Base-by-base conservation (phyloP, 495 filamentous ascomycete species). In the Cercophora samala region DNA sequence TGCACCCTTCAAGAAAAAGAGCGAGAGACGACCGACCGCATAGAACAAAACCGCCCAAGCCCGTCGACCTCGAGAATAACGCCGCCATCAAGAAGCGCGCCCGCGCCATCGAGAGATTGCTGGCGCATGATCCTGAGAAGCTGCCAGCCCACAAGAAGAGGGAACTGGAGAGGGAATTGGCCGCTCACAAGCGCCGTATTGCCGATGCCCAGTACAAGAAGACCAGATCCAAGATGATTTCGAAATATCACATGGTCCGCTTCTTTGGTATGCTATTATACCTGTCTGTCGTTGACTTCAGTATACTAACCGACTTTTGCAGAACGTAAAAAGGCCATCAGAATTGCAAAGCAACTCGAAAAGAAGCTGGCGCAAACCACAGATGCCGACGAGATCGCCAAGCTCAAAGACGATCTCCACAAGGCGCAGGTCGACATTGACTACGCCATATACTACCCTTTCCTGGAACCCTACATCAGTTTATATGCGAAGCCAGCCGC, bases 241-340 rank as follows among this genome's bases (percentile, higher is more conserved):
- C 83, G 74, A 92, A 88, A 72, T 99, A 97, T 74, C 94, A 97
- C 74, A 97, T 95, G 86, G 90, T 97, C 24, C 83, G 95, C 60
- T 99, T 99, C 75, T 91, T 90, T 84, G 85, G 93, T 91, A 76
- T 61, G 83, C 73, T 17, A n/a, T 6, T 55, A 13, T 37, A 60
- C 11, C 37, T 46, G 37, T 17, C 8, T 46, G 11, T 17, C 13
- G 37, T 17, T 9, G 6, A 46, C 8, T 46, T 13, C 15, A 46
- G 11, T 2, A 46, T 46, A 51, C 62, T 68, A 56, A 67, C 29
- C 2, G 9, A 17, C 19, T 24, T 2, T 19, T 63, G 19, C 71
- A 96, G 94, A 97, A 68, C 84, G 91, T 37, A 91, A 97, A 78
- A 96, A 94, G 73, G 93, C 93, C 19, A 87, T 80, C 21, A 85